Evolutionary conservation across 192 early-diverging fungal genomes (phyloP), one percentile per base, ranked within the genome.

Genomic region (Linnemannia schmuckeri): DNA sequence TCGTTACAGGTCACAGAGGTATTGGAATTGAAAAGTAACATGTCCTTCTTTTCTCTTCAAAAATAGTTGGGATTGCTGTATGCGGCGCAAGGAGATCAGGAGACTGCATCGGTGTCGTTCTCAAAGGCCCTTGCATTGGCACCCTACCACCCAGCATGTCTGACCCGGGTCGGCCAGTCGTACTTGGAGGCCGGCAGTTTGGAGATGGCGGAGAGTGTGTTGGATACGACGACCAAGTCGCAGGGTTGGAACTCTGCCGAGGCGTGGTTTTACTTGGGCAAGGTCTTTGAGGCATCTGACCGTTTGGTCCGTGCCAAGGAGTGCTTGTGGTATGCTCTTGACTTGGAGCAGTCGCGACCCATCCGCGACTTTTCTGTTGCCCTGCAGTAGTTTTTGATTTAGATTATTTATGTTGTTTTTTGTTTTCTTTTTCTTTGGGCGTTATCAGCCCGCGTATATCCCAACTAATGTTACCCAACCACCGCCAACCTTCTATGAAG

Each of bases 171-270:
- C 5, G 92, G 88, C 5, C 85, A 83, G 40, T 77, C 81, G 6
- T 89, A 93, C 71, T 70, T 93, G n/a, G 66, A 87, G 27, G 80
- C 78, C 2, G 79, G 81, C 5, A 81, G 87, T 13, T 40, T 84
- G n/a, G 90, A 90, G 68, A 83, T 92, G 47, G 93, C 92, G 1
- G 89, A 92, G 74, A 90, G 89, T 6, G 71, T 93, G 8, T 76
- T 93, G 46, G 89, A 93, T 15, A 79, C 76, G 17, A 75, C 89
- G 3, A 92, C 90, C 4, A 91, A 91, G 68, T 79, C 88, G 9
- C 82, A 83, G 78, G 93, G 93, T 3, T 93, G 93, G 93, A 89
- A 91, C 69, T 88, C 86, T 78, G 90, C 93, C 35, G 93, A 93
- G 88, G 93, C 92, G n/a, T 93, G 93, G 93, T 90, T 88, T n/a